Conservation (phyloP, 768 basidiomycete genomes). For the Naganishia randhawae region DNA sequence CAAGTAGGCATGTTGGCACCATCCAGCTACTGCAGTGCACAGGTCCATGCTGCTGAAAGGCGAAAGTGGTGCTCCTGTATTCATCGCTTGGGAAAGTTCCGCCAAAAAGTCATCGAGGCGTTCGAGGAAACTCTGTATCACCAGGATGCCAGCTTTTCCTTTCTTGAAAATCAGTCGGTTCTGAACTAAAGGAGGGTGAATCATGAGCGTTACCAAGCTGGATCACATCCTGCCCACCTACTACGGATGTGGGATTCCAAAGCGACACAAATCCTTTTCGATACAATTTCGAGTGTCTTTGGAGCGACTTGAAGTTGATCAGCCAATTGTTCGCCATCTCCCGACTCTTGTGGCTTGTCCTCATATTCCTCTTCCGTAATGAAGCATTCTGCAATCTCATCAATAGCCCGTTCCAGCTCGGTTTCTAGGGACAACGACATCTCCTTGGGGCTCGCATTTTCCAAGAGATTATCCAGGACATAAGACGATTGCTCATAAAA, state of each 20-base stretch:
- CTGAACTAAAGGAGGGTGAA: not conserved
- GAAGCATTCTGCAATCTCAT: constrained; percentile 13
- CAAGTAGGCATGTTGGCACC: not conserved
- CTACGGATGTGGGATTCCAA: not conserved
- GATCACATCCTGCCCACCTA: not conserved
- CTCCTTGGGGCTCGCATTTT: constrained; percentile 11
- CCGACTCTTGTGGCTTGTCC: not conserved
- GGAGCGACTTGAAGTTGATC: not conserved
- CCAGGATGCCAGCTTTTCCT: not conserved
- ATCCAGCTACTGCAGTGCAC: not conserved
- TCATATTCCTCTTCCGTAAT: not conserved
- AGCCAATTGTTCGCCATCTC: not conserved
- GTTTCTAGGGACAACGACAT: not conserved
- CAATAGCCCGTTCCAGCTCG: constrained; percentile 1
- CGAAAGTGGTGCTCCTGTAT: not conserved
- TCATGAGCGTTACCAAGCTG: not conserved
- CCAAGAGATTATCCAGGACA: not conserved
- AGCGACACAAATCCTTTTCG: not conserved
- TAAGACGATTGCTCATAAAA: not conserved
- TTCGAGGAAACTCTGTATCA: not conserved
- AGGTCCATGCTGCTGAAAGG: not conserved
- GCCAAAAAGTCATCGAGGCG: not conserved
- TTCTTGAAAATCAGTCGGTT: not conserved
- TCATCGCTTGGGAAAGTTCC: not conserved
- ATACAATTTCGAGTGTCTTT: not conserved